These are phyloP conservation scores for Magnolia changhungtana DNA, from an alignment of 164 flowering plant genomes.

Conservation along the genomic window DNA sequence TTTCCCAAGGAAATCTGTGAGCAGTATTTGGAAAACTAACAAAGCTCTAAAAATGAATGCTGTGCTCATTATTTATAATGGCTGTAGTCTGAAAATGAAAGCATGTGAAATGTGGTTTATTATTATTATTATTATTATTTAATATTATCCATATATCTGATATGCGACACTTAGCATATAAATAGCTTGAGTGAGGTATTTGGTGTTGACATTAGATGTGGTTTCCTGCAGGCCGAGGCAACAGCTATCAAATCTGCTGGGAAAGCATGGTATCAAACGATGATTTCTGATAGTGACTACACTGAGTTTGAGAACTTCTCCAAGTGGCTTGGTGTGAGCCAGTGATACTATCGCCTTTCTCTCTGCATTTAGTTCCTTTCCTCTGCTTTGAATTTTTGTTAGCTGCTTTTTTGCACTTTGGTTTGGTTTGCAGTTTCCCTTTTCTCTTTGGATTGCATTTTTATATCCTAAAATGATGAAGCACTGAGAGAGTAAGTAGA, in stretches of 20 bases:
- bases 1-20: too few species aligned
- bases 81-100: too few species aligned
- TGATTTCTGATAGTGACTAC: constrained; percentile 81
- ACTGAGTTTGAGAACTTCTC: constrained; percentile 79
- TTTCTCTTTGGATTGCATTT: neutral
- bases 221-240: constrained; percentile 56
- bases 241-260: constrained; percentile 62
- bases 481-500: too few species aligned
- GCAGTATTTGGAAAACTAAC: too few species aligned
- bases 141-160: too few species aligned
- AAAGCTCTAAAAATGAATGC: too few species aligned
- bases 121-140: too few species aligned
- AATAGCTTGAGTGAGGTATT: too few species aligned
- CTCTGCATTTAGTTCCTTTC: neutral
- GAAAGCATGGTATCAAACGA: constrained; percentile 71
- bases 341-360: constrained; percentile 26
- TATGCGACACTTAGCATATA: too few species aligned
- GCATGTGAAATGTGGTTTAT: too few species aligned
- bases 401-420: neutral
- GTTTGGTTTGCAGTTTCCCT: neutral
- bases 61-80: too few species aligned
- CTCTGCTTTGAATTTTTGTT: neutral
- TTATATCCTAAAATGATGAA: too few species aligned
- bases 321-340: constrained; percentile 80
- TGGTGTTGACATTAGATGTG: neutral